These are phyloP conservation scores for Lasiosphaeria hispida DNA, from an alignment of 495 filamentous ascomycete species.

Conservation along the genomic window DNA sequence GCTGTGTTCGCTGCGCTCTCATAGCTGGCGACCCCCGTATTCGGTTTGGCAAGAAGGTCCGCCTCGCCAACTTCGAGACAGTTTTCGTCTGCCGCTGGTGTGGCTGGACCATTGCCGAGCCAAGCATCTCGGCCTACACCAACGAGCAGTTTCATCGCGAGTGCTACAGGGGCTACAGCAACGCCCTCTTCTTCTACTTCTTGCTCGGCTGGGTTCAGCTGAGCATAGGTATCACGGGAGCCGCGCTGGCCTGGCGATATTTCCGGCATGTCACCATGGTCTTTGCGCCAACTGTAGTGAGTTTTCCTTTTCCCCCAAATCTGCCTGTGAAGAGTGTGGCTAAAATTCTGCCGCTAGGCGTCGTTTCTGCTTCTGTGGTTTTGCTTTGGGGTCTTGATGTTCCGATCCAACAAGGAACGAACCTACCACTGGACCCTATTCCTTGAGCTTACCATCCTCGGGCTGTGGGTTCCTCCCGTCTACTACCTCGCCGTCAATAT, in stretches of 20 bases:
- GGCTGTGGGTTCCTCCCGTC: slow-evolving; percentile 31
- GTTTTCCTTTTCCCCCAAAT: slow-evolving; percentile 1
- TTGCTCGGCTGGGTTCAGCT: slow-evolving; percentile 30
- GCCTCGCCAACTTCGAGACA: slow-evolving; percentile 20
- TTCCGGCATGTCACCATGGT: slow-evolving; percentile 21
- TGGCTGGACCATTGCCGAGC: slow-evolving; percentile 22
- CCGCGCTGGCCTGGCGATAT: slow-evolving; percentile 25
- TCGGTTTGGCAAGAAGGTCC: slow-evolving; percentile 19
- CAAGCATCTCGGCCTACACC: slow-evolving; percentile 1
- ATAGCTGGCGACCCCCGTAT: slow-evolving; percentile 20
- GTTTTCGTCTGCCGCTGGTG: slow-evolving; percentile 34
- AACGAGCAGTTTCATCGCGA: slow-evolving; percentile 28
- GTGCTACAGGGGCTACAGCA: slow-evolving; percentile 29
- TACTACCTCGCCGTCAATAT: slow-evolving; percentile 19
- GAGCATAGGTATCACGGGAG: slow-evolving; percentile 22
- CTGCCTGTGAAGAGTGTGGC: background rate
- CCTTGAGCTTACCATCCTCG: slow-evolving; percentile 30
- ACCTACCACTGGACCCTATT: slow-evolving; percentile 22
- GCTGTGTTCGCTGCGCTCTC: slow-evolving; percentile 28
- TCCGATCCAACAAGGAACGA: slow-evolving; percentile 16
- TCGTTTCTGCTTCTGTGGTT: slow-evolving; percentile 32
- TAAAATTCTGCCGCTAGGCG: slow-evolving; percentile 5
- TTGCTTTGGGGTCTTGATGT: slow-evolving; percentile 19
- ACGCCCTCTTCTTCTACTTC: slow-evolving; percentile 23
- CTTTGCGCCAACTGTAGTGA: slow-evolving; percentile 30